Conservation (phyloP, 495 filamentous ascomycete species). For the Diplogelasinospora grovesii region DNA sequence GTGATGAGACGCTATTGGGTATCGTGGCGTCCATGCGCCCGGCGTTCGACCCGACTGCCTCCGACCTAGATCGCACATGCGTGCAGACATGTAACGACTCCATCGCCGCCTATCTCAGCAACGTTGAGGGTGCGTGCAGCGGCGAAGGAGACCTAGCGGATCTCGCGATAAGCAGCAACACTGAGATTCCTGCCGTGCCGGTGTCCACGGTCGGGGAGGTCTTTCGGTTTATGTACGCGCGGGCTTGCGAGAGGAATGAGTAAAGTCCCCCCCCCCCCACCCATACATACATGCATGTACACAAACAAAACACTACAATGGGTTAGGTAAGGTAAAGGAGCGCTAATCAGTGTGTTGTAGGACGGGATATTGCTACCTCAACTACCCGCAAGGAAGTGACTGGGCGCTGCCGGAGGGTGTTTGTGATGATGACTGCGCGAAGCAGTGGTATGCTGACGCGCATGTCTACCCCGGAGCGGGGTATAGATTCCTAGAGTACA, state of each 20-base stretch:
- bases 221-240: too few relatives aligned
- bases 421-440: not conserved
- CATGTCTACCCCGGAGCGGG: not conserved
- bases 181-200: not conserved
- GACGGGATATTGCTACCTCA: constrained; percentile 1
- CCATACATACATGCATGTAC: too few relatives aligned
- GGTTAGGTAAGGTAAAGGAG: too few relatives aligned
- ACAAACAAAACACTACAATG: too few relatives aligned
- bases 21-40: constrained; percentile 2
- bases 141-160: not conserved
- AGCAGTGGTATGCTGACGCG: not conserved
- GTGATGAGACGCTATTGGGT: constrained; percentile 1
- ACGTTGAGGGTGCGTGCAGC: not conserved
- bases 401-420: too few relatives aligned
- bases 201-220: too few relatives aligned
- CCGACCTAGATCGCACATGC: not conserved
- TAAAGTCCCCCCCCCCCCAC: too few relatives aligned
- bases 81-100: not conserved
- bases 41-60: not conserved
- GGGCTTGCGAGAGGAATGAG: too few relatives aligned
- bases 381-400: not conserved
- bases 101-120: not conserved
- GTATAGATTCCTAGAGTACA: not conserved
- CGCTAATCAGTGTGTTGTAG: too few relatives aligned
- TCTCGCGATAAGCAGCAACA: not conserved